phyloP scores from a whole-genome alignment of 1,139 yeast genomes.

The Candida sojae region DNA sequence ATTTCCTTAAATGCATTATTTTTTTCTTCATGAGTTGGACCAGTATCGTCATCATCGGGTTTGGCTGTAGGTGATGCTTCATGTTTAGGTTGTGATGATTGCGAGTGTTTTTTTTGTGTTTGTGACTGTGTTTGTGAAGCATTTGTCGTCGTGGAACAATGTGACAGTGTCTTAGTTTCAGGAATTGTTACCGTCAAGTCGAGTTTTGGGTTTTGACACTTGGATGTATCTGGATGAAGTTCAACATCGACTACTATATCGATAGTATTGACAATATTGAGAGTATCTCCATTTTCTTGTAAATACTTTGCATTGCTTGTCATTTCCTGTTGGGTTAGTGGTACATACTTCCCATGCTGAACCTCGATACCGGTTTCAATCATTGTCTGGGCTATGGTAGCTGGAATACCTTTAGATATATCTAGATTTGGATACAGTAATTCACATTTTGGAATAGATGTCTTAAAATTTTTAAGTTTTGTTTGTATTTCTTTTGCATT shows the following conservation, averaged over 20 bases:
- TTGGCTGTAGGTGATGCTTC: not conserved
- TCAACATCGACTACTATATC: slow-evolving; percentile 22
- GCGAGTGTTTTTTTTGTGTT: too few species aligned
- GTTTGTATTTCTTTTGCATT: slow-evolving; percentile 27
- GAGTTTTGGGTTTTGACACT: not conserved
- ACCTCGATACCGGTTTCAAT: slow-evolving; percentile 51
- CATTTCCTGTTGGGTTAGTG: slow-evolving; percentile 40
- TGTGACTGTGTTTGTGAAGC: not conserved
- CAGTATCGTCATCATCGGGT: slow-evolving; percentile 1
- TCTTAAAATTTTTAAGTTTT: slow-evolving; percentile 24
- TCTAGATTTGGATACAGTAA: slow-evolving; percentile 53
- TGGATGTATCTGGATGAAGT: slow-evolving; percentile 9
- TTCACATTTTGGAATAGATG: slow-evolving; percentile 40
- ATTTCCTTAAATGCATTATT: slow-evolving; percentile 7
- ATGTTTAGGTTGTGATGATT: too few species aligned
- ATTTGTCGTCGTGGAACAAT: not conserved
- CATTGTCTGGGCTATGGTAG: slow-evolving; percentile 40
- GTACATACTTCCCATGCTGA: slow-evolving; percentile 48
- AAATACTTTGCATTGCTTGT: slow-evolving; percentile 36
- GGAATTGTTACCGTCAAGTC: too few species aligned
- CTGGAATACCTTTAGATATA: slow-evolving; percentile 49
- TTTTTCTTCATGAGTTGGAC: not conserved
- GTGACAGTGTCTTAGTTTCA: not conserved
- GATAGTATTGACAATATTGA: slow-evolving; percentile 20
- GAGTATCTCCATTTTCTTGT: slow-evolving; percentile 37